A percentile compares a stretch with the other conserved stretches of the same genome.
phyloP scores from a whole-genome alignment of 352 stramenopile genomes.

The Peronospora belbahrii region DNA sequence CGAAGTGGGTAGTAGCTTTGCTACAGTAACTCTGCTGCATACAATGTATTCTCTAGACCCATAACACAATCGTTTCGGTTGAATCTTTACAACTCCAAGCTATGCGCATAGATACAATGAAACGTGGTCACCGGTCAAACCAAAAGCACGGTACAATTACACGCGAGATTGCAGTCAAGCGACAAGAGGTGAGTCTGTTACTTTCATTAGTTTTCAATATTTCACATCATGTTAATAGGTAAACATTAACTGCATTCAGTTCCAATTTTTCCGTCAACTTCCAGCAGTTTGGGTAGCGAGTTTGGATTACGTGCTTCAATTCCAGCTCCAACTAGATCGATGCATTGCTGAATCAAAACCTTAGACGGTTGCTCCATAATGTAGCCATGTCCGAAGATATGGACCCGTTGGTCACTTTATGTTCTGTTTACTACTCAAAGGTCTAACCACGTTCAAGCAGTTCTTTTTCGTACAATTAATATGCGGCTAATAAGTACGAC shows the following conservation, averaged over 20 bases:
- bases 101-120: background rate
- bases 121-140: slow-evolving; percentile 2
- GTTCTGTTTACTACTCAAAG: slow-evolving; percentile 3
- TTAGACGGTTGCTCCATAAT: slow-evolving; percentile 12
- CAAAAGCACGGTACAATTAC: background rate
- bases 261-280: slow-evolving; percentile 25
- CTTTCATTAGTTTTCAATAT: background rate
- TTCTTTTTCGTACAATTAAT: slow-evolving; percentile 11
- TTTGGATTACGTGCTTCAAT: slow-evolving; percentile 45
- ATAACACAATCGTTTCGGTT: too few relatives aligned
- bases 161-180: slow-evolving; percentile 7
- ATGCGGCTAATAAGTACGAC: background rate
- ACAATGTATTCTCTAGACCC: too few relatives aligned
- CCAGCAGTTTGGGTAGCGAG: slow-evolving; percentile 27
- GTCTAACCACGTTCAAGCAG: slow-evolving; percentile 3
- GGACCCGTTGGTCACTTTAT: background rate
- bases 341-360: slow-evolving; percentile 39
- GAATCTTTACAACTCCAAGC: slow-evolving; percentile 23
- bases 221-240: background rate
- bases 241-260: slow-evolving; percentile 14
- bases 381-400: background rate
- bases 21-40: too few relatives aligned
- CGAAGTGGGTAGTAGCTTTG: too few relatives aligned
- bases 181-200: slow-evolving; percentile 8
- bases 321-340: slow-evolving; percentile 35